Evolutionary conservation across 2,329 filamentous ascomycete genomes (phyloP).

Genomic region (Neonectria faginata): DNA sequence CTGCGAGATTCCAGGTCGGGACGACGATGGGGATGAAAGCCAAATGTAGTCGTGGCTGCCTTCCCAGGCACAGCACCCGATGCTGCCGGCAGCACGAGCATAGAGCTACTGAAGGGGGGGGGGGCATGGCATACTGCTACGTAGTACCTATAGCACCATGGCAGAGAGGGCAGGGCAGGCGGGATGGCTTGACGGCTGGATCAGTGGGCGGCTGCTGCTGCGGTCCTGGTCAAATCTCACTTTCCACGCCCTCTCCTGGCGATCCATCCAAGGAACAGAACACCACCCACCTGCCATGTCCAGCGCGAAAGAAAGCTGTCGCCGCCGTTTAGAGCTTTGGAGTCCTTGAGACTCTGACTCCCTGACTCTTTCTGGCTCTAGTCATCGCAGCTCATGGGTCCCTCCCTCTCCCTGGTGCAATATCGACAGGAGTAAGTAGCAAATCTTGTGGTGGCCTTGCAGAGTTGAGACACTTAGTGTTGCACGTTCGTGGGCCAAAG

Average conservation of each 20-base stretch:
- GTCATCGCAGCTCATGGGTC: too few relatives aligned
- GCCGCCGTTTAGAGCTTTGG: too few relatives aligned
- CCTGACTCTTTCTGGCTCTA: too few relatives aligned
- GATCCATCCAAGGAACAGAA: slow-evolving; percentile 17
- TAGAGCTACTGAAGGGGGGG: slow-evolving; percentile 13
- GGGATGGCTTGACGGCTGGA: slow-evolving; percentile 22
- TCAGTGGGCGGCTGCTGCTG: slow-evolving; percentile 15
- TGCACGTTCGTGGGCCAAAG: slow-evolving; percentile 4
- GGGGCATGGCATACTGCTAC: too few relatives aligned
- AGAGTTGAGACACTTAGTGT: slow-evolving; percentile 12
- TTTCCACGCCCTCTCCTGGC: slow-evolving; percentile 12
- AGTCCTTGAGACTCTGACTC: too few relatives aligned
- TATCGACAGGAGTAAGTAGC: neutral
- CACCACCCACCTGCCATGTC: slow-evolving; percentile 15
- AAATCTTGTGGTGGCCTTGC: neutral
- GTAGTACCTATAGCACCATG: neutral
- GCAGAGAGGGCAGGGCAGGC: slow-evolving; percentile 1
- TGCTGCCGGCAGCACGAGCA: slow-evolving; percentile 14
- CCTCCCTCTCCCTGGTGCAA: neutral
- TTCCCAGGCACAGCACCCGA: slow-evolving; percentile 24
- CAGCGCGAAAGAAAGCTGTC: neutral
- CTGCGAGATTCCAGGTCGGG: slow-evolving; percentile 17
- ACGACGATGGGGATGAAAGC: slow-evolving; percentile 19
- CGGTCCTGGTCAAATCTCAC: slow-evolving; percentile 18
- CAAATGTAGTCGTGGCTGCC: slow-evolving; percentile 19